A percentile compares a stretch with the other conserved stretches of the same genome.
Evolutionary conservation across 2,329 filamentous ascomycete genomes (phyloP).

Genomic region (Aspergillus japonicus): DNA sequence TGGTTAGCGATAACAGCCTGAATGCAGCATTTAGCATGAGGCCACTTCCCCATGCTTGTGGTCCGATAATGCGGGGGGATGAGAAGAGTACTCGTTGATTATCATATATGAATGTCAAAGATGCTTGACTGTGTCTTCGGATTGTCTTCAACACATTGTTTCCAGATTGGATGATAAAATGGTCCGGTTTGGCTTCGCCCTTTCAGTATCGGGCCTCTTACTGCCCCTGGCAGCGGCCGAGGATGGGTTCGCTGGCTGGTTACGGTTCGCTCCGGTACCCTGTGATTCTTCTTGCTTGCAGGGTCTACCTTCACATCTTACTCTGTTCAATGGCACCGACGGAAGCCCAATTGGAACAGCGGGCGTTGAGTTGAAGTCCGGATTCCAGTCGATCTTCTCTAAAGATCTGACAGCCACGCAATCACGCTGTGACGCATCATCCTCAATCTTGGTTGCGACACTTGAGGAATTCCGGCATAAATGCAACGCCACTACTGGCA

Average conservation of each 20-base stretch:
- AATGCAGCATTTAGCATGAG: conserved; percentile 12
- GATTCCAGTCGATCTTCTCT: conserved; percentile 58
- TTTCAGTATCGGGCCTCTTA: background rate
- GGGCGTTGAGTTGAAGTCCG: conserved; percentile 58
- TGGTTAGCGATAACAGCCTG: conserved; percentile 9
- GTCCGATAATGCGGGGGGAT: conserved; percentile 2
- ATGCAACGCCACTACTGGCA: conserved; percentile 18
- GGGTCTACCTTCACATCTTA: conserved; percentile 49
- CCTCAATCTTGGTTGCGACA: conserved; percentile 33
- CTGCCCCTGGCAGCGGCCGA: conserved; percentile 48
- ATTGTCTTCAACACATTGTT: background rate
- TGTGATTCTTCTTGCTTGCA: conserved; percentile 38
- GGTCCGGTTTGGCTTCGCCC: background rate
- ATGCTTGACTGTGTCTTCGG: background rate
- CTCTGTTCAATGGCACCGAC: conserved; percentile 55
- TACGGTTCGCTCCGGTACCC: conserved; percentile 61
- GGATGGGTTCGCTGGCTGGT: conserved; percentile 61
- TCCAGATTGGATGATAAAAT: background rate
- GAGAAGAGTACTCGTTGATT: background rate
- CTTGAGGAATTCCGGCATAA: conserved; percentile 29
- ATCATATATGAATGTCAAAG: background rate
- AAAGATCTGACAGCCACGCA: conserved; percentile 42
- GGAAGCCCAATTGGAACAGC: conserved; percentile 60
- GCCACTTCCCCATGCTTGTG: background rate
- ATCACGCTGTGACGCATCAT: conserved; percentile 19